Base-by-base conservation (phyloP, 2,329 filamentous ascomycete species). In the Fusarium equiseti region DNA sequence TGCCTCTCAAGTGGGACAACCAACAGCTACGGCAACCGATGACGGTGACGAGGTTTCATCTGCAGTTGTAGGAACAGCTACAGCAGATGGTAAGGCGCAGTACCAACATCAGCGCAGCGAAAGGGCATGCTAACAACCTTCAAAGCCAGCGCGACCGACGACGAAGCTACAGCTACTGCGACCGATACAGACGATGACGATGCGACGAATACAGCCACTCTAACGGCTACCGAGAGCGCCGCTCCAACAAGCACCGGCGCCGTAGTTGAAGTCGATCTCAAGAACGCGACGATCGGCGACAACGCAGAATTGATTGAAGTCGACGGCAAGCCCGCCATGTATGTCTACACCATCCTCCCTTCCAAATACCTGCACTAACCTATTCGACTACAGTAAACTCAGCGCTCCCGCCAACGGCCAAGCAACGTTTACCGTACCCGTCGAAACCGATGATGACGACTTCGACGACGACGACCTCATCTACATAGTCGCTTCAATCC, bases 401-500 rank as follows among this genome's bases (percentile, higher is more conserved):
- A 68, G 44, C 29, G 68, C 68, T 5, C 68, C 68, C 9, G 59
- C 54, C 44, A 51, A 68, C 26, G 68, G 68, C 8, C 50, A 70
- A 40, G 68, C 68, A 27, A 56, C 63, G 2, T 70, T 70, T 22
- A 64, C 32, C 11, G 68, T 70, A 13, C 31, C 35, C 0, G 58
- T 70, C 26, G 63, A 70, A 3, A 48, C 50, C 20, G 53, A 59
- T 5, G 44, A 49, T 20, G 68, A 60, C 9, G 51, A 60, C 11
- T 60, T 70, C 16, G 24, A 42, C n/a, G 55, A 40, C 6, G 53
- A 58, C 29, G 68, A 70, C 7, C 64, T 60, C 15, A 50, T 71
- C 46, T 53, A 68, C 31, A 52, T 70, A 10, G 54, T 71, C n/a
- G 68, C 68, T 16, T 71, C 67, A 0, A 68, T 70, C 43, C 64